Conservation (phyloP, 73 alveolate species). For the Paramecium caudatum region DNA sequence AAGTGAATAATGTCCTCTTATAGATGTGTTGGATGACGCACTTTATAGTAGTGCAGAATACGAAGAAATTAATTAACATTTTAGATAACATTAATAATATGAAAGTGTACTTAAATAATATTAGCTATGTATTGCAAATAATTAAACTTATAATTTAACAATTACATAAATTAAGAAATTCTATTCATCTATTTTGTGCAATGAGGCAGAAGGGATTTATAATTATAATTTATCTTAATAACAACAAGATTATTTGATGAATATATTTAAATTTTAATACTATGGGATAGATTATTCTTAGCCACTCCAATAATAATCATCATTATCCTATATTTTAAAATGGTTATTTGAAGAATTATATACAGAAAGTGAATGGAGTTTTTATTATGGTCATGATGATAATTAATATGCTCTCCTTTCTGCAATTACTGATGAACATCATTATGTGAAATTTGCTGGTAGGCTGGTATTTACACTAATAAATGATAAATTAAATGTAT, state of each 20-base stretch:
- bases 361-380: neutral
- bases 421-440: neutral
- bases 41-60: conserved; percentile 1
- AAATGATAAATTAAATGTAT: neutral
- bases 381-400: conserved; percentile 53
- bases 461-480: neutral
- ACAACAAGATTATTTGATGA: neutral
- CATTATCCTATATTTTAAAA: neutral
- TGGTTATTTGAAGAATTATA: conserved; percentile 31
- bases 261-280: conserved; percentile 38
- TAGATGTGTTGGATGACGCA: conserved; percentile 19
- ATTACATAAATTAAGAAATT: conserved; percentile 13
- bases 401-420: conserved; percentile 14
- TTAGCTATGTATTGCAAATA: neutral
- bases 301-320: conserved; percentile 27
- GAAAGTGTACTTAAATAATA: neutral
- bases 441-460: conserved; percentile 27
- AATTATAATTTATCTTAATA: neutral
- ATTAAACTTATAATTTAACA: neutral
- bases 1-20: conserved; percentile 6
- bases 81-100: neutral
- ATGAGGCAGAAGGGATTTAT: conserved; percentile 15
- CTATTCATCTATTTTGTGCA: neutral
- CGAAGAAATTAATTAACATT: conserved; percentile 2
- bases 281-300: conserved; percentile 36